Conservation (phyloP, 2,329 filamentous ascomycete genomes). For the Lecanicillium sp. region DNA sequence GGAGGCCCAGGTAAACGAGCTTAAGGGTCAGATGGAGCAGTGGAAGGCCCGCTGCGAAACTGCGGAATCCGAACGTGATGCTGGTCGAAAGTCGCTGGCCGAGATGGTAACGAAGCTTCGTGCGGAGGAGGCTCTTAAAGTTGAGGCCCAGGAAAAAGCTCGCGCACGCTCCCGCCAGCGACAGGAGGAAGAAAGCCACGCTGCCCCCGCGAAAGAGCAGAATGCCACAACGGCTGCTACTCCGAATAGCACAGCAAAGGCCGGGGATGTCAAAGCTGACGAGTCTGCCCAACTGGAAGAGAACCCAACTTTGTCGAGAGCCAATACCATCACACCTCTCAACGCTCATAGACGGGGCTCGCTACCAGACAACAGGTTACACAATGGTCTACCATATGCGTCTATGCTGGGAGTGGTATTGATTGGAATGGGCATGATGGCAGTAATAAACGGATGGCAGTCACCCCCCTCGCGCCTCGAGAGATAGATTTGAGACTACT, state of each 20-base stretch:
- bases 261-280: conserved; percentile 8
- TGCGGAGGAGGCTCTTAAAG: conserved; percentile 51
- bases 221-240: neutral
- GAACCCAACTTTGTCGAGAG: conserved; percentile 39
- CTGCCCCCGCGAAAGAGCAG: conserved; percentile 14
- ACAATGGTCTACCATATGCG: conserved; percentile 63
- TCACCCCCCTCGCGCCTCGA: conserved; percentile 28
- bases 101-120: conserved; percentile 86
- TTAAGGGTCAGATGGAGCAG: conserved; percentile 72
- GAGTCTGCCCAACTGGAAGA: conserved; percentile 31
- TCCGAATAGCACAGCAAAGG: neutral
- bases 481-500: conserved; percentile 21
- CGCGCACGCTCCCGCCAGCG: conserved; percentile 30
- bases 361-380: conserved; percentile 38
- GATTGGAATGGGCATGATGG: conserved; percentile 78
- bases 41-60: conserved; percentile 73
- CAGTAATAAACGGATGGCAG: conserved; percentile 80
- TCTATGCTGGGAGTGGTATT: conserved; percentile 79
- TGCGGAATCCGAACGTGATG: conserved; percentile 71
- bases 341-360: conserved; percentile 33
- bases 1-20: conserved; percentile 71
- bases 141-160: conserved; percentile 36
- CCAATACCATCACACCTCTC: conserved; percentile 44
- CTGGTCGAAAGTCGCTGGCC: conserved; percentile 66
- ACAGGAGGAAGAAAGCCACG: conserved; percentile 15